These are phyloP conservation scores for Tetrahymena elliotti DNA, from an alignment of 73 alveolate species.

Conservation along the genomic window DNA sequence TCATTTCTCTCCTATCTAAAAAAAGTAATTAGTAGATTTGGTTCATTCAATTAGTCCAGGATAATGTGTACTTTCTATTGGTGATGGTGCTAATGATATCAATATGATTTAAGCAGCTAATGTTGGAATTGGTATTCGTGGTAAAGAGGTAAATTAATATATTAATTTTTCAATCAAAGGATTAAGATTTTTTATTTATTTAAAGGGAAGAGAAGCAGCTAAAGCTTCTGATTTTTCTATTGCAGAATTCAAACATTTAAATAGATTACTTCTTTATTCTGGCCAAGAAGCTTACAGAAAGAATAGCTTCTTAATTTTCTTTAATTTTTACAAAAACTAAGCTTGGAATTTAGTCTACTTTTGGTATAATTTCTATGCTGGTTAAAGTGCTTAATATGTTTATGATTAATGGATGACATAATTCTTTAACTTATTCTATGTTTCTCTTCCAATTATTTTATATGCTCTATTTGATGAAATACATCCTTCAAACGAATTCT, in stretches of 20 bases:
- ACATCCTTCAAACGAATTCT: slow-evolving; percentile 35
- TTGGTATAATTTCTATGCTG: slow-evolving; percentile 53
- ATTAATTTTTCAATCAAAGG: too few relatives aligned
- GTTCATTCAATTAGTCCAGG: slow-evolving; percentile 37
- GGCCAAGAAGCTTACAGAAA: slow-evolving; percentile 63
- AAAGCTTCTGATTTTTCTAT: slow-evolving; percentile 54
- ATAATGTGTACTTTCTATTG: slow-evolving; percentile 68
- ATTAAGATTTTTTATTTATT: not conserved
- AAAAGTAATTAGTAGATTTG: slow-evolving; percentile 39
- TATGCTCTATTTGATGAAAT: slow-evolving; percentile 45
- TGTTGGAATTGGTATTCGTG: not conserved
- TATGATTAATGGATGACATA: slow-evolving; percentile 37
- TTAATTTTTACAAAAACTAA: slow-evolving; percentile 55
- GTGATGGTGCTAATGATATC: slow-evolving; percentile 99
- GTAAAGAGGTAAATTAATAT: not conserved
- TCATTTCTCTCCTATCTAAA: slow-evolving; percentile 47
- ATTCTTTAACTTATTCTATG: slow-evolving; percentile 26
- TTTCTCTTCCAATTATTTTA: slow-evolving; percentile 17
- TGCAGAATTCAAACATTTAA: slow-evolving; percentile 44
- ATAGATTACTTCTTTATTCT: slow-evolving; percentile 46
- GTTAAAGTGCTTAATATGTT: slow-evolving; percentile 54
- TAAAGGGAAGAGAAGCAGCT: slow-evolving; percentile 57
- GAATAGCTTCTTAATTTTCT: slow-evolving; percentile 47
- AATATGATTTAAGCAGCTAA: slow-evolving; percentile 66
- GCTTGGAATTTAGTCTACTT: slow-evolving; percentile 47